Evolutionary conservation across 768 basidiomycete species (phyloP).

Genomic region (Kwoniella dendrophila): DNA sequence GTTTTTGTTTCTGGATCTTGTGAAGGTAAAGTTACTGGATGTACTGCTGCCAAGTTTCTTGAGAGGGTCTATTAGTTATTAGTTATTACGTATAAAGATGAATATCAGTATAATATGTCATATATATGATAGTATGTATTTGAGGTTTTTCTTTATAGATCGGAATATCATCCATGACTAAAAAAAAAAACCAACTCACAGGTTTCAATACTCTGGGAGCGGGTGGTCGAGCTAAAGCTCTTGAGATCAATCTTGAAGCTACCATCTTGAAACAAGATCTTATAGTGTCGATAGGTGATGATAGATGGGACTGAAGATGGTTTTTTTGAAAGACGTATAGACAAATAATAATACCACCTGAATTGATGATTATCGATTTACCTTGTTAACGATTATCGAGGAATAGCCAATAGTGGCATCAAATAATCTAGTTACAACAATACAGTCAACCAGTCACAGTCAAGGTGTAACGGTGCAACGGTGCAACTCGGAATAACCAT

Average conservation of each 20-base stretch:
- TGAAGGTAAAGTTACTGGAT: slow-evolving; percentile 44
- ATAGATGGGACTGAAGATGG: neutral
- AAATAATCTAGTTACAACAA: no score
- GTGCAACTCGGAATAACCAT: neutral
- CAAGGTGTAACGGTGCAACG: neutral
- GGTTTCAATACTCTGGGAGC: slow-evolving; percentile 33
- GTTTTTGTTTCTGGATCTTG: slow-evolving; percentile 77
- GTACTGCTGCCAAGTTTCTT: slow-evolving; percentile 56
- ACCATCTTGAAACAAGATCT: slow-evolving; percentile 40
- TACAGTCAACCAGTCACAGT: neutral
- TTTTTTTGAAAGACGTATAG: neutral
- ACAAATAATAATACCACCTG: neutral
- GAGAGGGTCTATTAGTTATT: slow-evolving; percentile 29
- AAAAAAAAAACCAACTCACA: slow-evolving; percentile 17
- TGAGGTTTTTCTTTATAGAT: no score
- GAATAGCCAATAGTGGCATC: neutral
- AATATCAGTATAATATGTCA: neutral
- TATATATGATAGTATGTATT: no score
- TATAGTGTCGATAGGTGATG: slow-evolving; percentile 6
- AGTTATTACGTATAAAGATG: neutral
- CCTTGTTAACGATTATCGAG: no score
- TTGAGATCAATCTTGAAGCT: slow-evolving; percentile 36
- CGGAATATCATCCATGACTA: neutral
- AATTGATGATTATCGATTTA: neutral
- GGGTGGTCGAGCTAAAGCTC: slow-evolving; percentile 31